These are phyloP conservation scores for Xylariaceae sp. DNA, from an alignment of 2,329 filamentous ascomycete species.

Conservation along the genomic window DNA sequence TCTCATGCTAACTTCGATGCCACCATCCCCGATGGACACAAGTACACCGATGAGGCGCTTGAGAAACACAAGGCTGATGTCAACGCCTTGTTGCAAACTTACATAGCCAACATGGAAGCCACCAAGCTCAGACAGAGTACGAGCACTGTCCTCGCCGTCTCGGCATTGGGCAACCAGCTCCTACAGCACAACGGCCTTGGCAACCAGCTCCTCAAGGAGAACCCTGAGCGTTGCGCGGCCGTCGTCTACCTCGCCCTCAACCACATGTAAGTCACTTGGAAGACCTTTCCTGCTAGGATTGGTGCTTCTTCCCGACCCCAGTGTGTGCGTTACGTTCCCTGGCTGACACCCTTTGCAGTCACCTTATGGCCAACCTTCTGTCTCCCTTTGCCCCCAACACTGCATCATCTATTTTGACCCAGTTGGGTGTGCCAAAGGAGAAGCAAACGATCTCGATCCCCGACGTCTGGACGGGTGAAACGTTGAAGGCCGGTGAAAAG, in stretches of 20 bases:
- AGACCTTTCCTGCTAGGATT: not conserved
- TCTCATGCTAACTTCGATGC: constrained; percentile 60
- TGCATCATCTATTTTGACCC: constrained; percentile 66
- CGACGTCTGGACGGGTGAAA: constrained; percentile 57
- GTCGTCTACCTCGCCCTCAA: constrained; percentile 78
- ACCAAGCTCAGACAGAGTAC: constrained; percentile 67
- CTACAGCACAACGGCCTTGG: constrained; percentile 50
- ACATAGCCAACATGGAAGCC: constrained; percentile 62
- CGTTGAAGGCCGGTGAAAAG: constrained; percentile 67
- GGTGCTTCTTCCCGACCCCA: not conserved
- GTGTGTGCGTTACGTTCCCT: not conserved
- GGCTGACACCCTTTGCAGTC: constrained; percentile 27
- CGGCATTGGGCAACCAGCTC: constrained; percentile 42
- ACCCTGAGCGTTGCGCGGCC: constrained; percentile 49
- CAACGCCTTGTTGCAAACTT: constrained; percentile 61
- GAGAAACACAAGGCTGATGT: constrained; percentile 50
- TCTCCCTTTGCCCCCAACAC: constrained; percentile 33
- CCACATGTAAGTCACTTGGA: constrained; percentile 46
- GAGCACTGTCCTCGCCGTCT: constrained; percentile 20
- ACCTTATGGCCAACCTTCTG: constrained; percentile 73
- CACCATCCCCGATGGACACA: constrained; percentile 50
- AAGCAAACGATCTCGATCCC: constrained; percentile 50
- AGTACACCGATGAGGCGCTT: constrained; percentile 33
- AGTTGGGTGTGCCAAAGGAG: constrained; percentile 55
- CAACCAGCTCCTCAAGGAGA: constrained; percentile 49